Evolutionary conservation across 2,329 filamentous ascomycete genomes (phyloP).

Genomic region (Pseudogymnoascus sp.): DNA sequence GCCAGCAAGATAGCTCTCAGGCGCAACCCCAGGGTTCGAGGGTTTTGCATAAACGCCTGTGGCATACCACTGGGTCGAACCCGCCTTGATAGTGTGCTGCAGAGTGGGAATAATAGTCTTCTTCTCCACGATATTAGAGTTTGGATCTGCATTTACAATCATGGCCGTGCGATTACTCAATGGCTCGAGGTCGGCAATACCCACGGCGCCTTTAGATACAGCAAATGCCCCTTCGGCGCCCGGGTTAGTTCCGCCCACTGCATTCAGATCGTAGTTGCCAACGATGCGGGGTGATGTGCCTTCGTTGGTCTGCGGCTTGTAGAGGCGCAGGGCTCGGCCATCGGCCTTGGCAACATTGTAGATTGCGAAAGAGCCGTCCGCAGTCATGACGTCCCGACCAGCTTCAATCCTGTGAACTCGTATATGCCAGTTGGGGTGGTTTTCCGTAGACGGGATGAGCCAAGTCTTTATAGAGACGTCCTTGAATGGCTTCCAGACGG

Average conservation of each 20-base stretch:
- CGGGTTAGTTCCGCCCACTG: slow-evolving; percentile 43
- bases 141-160: slow-evolving; percentile 68
- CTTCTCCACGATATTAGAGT: slow-evolving; percentile 67
- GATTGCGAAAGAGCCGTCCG: slow-evolving; percentile 68
- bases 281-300: slow-evolving; percentile 48
- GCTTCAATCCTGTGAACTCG: slow-evolving; percentile 54
- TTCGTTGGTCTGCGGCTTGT: slow-evolving; percentile 41
- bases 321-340: slow-evolving; percentile 43
- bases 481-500: slow-evolving; percentile 60
- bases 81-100: slow-evolving; percentile 50
- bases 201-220: slow-evolving; percentile 46
- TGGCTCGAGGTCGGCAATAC: slow-evolving; percentile 43
- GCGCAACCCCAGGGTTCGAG: slow-evolving; percentile 42
- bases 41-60: slow-evolving; percentile 66
- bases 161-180: slow-evolving; percentile 40
- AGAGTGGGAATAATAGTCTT: slow-evolving; percentile 64
- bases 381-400: slow-evolving; percentile 56
- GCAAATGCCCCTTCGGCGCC: slow-evolving; percentile 47
- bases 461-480: slow-evolving; percentile 60
- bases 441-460: slow-evolving; percentile 51
- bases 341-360: slow-evolving; percentile 42
- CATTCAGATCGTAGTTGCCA: slow-evolving; percentile 51
- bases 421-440: slow-evolving; percentile 61
- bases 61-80: slow-evolving; percentile 56
- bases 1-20: slow-evolving; percentile 46